Conservation (phyloP, 1,284 basidiomycete species). For the Psilocybe mexicana region DNA sequence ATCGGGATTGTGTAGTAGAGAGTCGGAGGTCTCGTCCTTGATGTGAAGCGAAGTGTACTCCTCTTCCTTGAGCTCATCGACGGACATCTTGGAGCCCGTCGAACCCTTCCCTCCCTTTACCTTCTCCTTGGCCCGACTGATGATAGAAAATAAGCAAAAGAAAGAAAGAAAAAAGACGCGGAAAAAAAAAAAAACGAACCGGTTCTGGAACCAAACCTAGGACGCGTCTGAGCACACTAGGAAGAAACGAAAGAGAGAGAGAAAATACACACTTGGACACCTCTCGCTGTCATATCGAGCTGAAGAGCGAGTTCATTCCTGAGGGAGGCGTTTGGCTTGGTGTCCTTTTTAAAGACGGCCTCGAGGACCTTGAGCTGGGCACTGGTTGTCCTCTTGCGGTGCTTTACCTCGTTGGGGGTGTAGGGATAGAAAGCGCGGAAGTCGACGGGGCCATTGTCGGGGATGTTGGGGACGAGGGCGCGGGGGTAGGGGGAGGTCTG, state of each 20-base stretch:
- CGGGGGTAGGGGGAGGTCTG: constrained; percentile 25
- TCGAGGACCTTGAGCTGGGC: constrained; percentile 87
- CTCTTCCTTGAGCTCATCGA: constrained; percentile 20
- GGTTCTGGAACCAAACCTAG: constrained; percentile 90
- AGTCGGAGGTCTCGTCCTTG: constrained; percentile 25
- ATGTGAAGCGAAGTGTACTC: constrained; percentile 7
- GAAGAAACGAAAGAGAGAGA: constrained; percentile 10
- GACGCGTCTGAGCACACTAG: constrained; percentile 19
- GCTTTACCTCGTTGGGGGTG: constrained; percentile 88
- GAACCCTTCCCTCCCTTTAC: constrained; percentile 43
- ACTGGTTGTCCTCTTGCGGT: constrained; percentile 81
- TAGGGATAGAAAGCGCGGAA: constrained; percentile 80
- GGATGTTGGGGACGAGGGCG: constrained; percentile 24
- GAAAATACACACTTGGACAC: constrained; percentile 76
- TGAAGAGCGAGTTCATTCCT: constrained; percentile 79
- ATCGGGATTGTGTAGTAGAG: constrained; percentile 24
- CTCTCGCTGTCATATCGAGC: constrained; percentile 89
- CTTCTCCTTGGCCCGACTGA: constrained; percentile 84
- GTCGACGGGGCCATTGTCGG: constrained; percentile 59
- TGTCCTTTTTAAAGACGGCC: constrained; percentile 79
- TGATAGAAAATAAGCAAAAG: constrained; percentile 4
- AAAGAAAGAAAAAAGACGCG: constrained; percentile 1
- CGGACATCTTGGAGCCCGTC: constrained; percentile 18
- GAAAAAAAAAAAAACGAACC: constrained; percentile 44
- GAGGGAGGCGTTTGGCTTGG: constrained; percentile 84